A percentile compares a stretch with the other conserved stretches of the same genome.
Evolutionary conservation across 2,329 filamentous ascomycete genomes (phyloP).

Genomic region (Ceratocystiopsis sp.): DNA sequence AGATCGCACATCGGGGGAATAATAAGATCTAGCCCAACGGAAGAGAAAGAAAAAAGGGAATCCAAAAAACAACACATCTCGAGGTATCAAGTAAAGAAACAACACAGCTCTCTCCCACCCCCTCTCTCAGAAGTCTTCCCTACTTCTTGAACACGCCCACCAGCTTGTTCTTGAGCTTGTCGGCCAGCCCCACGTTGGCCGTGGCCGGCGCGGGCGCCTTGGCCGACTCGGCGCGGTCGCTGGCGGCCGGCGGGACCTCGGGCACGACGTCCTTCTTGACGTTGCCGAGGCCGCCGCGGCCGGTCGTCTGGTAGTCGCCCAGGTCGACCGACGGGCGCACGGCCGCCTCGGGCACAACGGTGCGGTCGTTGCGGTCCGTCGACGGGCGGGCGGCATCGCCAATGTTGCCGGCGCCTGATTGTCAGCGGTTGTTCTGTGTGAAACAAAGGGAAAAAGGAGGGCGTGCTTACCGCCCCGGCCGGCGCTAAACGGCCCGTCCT

Average conservation of each 20-base stretch:
- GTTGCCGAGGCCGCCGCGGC: constrained; percentile 44
- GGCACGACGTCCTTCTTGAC: constrained; percentile 19
- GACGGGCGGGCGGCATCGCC: constrained; percentile 26
- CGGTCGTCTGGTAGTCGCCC: constrained; percentile 33
- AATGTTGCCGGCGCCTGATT: constrained; percentile 39
- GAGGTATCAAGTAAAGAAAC: no score
- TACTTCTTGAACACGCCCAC: constrained; percentile 32
- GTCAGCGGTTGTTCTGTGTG: background rate
- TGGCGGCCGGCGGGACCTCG: constrained; percentile 6
- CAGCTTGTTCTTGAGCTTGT: constrained; percentile 41
- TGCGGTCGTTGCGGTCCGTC: constrained; percentile 28
- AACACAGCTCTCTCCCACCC: no score
- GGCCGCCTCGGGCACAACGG: constrained; percentile 35
- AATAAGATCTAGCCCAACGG: no score
- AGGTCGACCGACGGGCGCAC: constrained; percentile 29
- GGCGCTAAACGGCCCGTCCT: constrained; percentile 40
- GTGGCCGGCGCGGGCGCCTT: constrained; percentile 2
- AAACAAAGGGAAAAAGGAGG: background rate
- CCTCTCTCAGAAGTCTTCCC: no score
- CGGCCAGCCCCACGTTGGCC: constrained; percentile 28
- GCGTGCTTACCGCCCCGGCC: constrained; percentile 37
- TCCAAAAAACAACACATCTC: no score
- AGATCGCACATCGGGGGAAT: no score
- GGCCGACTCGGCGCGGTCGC: constrained; percentile 13
- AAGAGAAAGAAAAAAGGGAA: no score